These are phyloP conservation scores for Scleromitrula shiraiana DNA, from an alignment of 2,329 filamentous ascomycete species.

Conservation along the genomic window DNA sequence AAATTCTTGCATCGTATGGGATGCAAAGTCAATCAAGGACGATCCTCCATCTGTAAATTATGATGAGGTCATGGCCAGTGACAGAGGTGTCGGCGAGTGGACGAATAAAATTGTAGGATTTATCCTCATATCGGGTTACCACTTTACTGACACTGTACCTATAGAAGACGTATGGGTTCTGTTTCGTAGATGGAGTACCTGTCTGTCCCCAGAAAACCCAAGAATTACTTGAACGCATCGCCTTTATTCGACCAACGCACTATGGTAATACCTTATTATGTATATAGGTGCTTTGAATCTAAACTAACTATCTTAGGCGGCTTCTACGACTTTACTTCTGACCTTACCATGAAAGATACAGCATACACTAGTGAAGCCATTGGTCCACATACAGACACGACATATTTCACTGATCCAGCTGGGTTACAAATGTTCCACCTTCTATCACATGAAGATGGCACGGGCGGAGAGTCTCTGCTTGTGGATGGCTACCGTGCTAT, in stretches of 20 bases:
- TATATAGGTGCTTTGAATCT: neutral
- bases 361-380: constrained; percentile 74
- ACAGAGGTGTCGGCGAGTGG: constrained; percentile 50
- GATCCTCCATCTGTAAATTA: constrained; percentile 53
- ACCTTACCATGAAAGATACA: constrained; percentile 80
- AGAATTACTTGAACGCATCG: constrained; percentile 68
- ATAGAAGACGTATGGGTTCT: constrained; percentile 65
- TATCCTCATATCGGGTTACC: no score
- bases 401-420: constrained; percentile 89
- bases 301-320: constrained; percentile 37
- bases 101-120: constrained; percentile 54
- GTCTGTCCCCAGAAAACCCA: constrained; percentile 63
- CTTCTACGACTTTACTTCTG: constrained; percentile 82
- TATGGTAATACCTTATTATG: constrained; percentile 52
- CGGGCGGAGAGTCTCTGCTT: constrained; percentile 70
- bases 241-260: constrained; percentile 83
- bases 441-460: constrained; percentile 63
- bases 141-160: neutral
- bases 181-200: constrained; percentile 65
- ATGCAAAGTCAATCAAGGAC: constrained; percentile 24
- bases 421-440: constrained; percentile 91
- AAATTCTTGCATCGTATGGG: neutral
- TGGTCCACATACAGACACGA: constrained; percentile 84
- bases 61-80: constrained; percentile 48
- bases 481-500: constrained; percentile 82